These are phyloP conservation scores for Candolleomyces aberdarensis DNA, from an alignment of 768 basidiomycete genomes.

Conservation along the genomic window DNA sequence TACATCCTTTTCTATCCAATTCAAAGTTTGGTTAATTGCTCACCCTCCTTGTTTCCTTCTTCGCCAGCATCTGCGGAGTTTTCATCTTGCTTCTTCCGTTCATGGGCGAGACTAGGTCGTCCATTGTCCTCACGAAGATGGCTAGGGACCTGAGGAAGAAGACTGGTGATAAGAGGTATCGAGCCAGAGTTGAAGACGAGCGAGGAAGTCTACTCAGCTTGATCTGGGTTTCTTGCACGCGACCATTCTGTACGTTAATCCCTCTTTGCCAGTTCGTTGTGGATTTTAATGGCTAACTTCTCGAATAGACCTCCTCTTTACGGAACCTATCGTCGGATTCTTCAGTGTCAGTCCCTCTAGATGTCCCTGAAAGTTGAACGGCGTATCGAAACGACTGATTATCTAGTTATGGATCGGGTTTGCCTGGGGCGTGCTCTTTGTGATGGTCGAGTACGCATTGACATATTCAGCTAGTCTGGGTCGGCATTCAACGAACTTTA, in stretches of 20 bases:
- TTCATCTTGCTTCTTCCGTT: conserved; percentile 50
- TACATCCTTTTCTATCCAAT: not conserved
- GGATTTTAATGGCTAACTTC: not conserved
- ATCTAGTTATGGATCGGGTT: conserved; percentile 68
- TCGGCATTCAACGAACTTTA: not conserved
- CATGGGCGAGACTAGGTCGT: conserved; percentile 71
- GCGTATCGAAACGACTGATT: not conserved
- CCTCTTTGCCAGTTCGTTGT: not conserved
- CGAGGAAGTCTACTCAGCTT: conserved; percentile 50
- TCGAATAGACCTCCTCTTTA: conserved; percentile 53
- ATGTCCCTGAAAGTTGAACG: conserved; percentile 13
- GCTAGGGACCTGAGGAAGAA: conserved; percentile 63
- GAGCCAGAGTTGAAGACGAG: conserved; percentile 63
- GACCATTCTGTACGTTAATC: conserved; percentile 62
- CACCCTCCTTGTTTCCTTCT: not conserved
- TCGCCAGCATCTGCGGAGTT: conserved; percentile 44
- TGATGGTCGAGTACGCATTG: conserved; percentile 52
- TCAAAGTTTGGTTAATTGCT: too few species aligned
- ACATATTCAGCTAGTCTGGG: not conserved
- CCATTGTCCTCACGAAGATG: conserved; percentile 64
- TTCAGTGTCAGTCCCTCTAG: conserved; percentile 58
- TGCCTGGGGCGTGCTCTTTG: conserved; percentile 74
- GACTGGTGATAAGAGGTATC: conserved; percentile 61
- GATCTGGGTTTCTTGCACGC: conserved; percentile 66
- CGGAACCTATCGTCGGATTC: conserved; percentile 72